Evolutionary conservation across 2,329 filamentous ascomycete species (phyloP), one percentile per base, ranked within the genome.

Genomic region (Aspergillus felis): DNA sequence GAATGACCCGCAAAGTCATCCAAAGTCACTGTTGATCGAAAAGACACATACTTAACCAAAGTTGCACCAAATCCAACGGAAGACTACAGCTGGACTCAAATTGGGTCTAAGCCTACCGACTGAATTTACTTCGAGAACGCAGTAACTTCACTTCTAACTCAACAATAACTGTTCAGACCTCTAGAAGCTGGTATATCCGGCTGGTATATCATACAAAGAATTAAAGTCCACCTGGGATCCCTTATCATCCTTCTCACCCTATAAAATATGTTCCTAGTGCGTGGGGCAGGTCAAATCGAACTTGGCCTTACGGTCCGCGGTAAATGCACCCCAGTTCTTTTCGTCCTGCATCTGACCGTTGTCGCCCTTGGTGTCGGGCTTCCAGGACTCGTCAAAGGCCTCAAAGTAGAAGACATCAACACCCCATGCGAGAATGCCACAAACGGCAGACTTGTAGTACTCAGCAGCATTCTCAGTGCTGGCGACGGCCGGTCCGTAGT

Each of bases 371-470:
- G 81, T 83, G 48, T 79, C 72, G 54, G 87, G 85, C 82, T 90
- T 90, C 84, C 85, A 88, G 58, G 82, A 78, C 82, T 90, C 87
- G 65, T 89, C 87, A 65, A 88, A 89, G 47, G 87, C 87, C 79
- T 90, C 87, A 64, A 90, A 90, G 75, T 84, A 87, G 77, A 90
- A 90, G 55, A 86, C 83, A 66, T 89, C 88, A 61, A 85, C 79
- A 59, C 84, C 85, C 84, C 85, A 88, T 61, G 78, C 79, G 38
- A 88, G 74, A 67, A 87, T 81, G 53, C 81, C 81, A 72, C 87
- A 90, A 67, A 89, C 81, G 61, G 81, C 84, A 49, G 83, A 71
- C 65, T 83, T 75, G 77, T 81, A 90, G 78, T 84, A 90, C 25
- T 74, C 77, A 61, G 80, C 71, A 28, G 86, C 86, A 66, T 86